Base-by-base conservation (phyloP, 1,139 yeast genomes). In the Yamadazyma dendronema region DNA sequence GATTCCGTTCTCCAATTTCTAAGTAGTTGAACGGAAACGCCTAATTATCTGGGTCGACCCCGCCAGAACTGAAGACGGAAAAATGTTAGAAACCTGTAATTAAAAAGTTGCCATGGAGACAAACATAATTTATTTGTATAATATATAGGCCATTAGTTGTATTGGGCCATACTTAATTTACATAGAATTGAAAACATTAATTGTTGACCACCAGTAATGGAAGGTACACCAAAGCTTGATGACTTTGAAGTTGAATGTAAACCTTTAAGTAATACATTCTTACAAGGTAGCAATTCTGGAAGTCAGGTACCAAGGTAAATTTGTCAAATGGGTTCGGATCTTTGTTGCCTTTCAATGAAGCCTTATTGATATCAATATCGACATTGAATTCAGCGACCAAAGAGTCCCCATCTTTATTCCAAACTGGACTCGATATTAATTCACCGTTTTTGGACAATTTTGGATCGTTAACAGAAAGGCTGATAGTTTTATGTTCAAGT, bases 281-380 rank as follows among this genome's bases (percentile, higher is more conserved):
- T 1, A 62, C 54, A 44, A 67, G 39, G 36, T 57, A 52, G 41
- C 74, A 69, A 9, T 57, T 49, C 46, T 69, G 74, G 49, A 69
- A 69, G 36, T 59, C 62, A 1, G 75, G 74, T 3, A 65, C 62
- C 19, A 69, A 53, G 23, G 61, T 58, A 37, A 62, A 56, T 2
- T 36, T 28, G 30, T 54, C 49, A 33, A 39, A 48, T 1, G 49
- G 30, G 8, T 32, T 28, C 4, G 30, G 7, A 8, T 17, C 15
- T 4, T 28, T 29, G 9, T 13, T 12, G 2, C 39, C 37, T 17
- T 37, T 42, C 4, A 30, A 35, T 11, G 32, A 19, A 3, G 40
- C 17, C 4, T 37, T 38, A 1, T 27, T 19, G n/a, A 43, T 17
- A 31, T 46, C 50, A 5, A 44, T 25, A 3, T 34, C 24, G 6